Evolutionary conservation across 1,284 basidiomycete species (phyloP), one percentile per base, ranked within the genome.

Genomic region (Boletus nobilissimus): DNA sequence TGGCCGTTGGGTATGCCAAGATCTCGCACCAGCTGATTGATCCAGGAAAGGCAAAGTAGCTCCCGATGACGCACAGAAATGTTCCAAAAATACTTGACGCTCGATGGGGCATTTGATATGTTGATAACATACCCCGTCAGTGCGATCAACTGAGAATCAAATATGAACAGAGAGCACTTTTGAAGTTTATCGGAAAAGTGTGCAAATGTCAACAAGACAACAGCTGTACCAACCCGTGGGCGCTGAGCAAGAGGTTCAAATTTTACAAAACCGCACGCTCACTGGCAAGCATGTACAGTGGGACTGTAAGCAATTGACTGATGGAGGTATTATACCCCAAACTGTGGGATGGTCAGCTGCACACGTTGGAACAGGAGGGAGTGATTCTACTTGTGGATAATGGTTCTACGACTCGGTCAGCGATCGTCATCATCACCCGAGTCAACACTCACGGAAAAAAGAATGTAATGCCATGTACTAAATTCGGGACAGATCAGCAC

Each of bases 51-150:
- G 38, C 73, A 24, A 70, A 22, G 29, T 75, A 75, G 39, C 69
- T 64, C 32, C 74, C 70, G 7, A 43, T 24, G 39, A 75, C 39
- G 34, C 70, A 75, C 29, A 75, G 34, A 65, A 64, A 75, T 7
- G 62, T 75, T n/a, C 74, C 74, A n/a, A 43, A 73, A 75, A 36
- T 75, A 75, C 74, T 73, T 75, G 60, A 73, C 62, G 10, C 62
- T 16, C 4, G 54, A 16, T 26, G 39, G 6, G 5, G 60, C 38
- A 22, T 54, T 77, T 24, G 66, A 71, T 29, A 72, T 70, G 16
- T 76, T 70, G 22, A 70, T 76, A 18, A 34, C 22, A 16, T 70
- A 76, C 43, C 65, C 57, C 29, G 16, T n/a, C 29, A 64, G 34
- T 46, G 75, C 9, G 40, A 46, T 57, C 34, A 26, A 57, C 34